These are phyloP conservation scores for Pleurotus eryngii DNA, from an alignment of 768 basidiomycete species.

Conservation along the genomic window DNA sequence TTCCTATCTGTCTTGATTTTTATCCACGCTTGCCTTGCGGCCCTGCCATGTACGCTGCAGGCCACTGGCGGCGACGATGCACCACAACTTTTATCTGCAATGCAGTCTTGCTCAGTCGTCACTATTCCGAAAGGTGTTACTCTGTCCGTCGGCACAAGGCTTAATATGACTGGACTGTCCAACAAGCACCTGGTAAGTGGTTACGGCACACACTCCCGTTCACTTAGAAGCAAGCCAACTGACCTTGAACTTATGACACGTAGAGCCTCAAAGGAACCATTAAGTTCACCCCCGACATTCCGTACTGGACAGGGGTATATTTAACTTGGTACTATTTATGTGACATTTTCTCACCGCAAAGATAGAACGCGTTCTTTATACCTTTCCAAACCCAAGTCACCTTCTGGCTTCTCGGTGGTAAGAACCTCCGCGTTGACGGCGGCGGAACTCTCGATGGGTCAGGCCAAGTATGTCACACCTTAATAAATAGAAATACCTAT, in stretches of 20 bases:
- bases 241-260: neutral
- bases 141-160: slow-evolving; percentile 44
- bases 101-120: slow-evolving; percentile 37
- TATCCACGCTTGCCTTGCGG: neutral
- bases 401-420: slow-evolving; percentile 54
- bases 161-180: slow-evolving; percentile 51
- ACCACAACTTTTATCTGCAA: slow-evolving; percentile 42
- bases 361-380: slow-evolving; percentile 48
- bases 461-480: slow-evolving; percentile 44
- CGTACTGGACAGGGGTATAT: slow-evolving; percentile 50
- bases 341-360: neutral
- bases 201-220: neutral
- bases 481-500: neutral
- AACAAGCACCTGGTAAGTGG: slow-evolving; percentile 47
- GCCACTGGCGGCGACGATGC: slow-evolving; percentile 50
- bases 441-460: slow-evolving; percentile 65
- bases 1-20: neutral
- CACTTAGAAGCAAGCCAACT: neutral
- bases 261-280: slow-evolving; percentile 50
- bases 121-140: slow-evolving; percentile 43
- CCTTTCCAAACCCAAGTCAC: slow-evolving; percentile 52
- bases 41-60: slow-evolving; percentile 34
- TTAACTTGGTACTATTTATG: neutral
- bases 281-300: slow-evolving; percentile 45
- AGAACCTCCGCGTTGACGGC: slow-evolving; percentile 46